phyloP scores from a whole-genome alignment of 1,284 basidiomycete species.

The Cerioporus squamosus region DNA sequence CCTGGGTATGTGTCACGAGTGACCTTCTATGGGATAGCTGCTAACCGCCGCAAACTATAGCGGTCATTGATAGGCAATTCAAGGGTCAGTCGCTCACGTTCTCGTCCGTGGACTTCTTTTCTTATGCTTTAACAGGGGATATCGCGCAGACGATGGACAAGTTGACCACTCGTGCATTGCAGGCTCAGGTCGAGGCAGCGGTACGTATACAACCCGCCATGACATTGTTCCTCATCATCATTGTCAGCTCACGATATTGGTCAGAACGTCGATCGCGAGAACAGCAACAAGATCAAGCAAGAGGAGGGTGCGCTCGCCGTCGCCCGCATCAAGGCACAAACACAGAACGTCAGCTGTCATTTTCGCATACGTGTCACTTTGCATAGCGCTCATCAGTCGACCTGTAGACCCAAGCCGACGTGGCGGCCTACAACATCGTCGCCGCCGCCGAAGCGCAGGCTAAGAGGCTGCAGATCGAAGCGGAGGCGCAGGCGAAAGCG shows the following conservation, averaged over 20 bases:
- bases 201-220: constrained; percentile 46
- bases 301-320: constrained; percentile 79
- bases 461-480: constrained; percentile 69
- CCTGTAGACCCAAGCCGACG: constrained; percentile 65
- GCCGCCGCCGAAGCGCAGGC: constrained; percentile 78
- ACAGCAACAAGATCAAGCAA: constrained; percentile 83
- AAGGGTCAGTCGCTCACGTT: constrained; percentile 50
- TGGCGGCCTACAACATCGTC: constrained; percentile 72
- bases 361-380: no score
- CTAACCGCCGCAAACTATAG: constrained; percentile 36
- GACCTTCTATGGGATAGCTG: no score
- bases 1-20: constrained; percentile 52
- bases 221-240: neutral
- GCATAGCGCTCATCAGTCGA: neutral
- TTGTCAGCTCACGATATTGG: no score
- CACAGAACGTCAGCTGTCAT: constrained; percentile 52
- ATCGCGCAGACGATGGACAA: constrained; percentile 85
- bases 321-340: constrained; percentile 72
- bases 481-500: constrained; percentile 74
- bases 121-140: constrained; percentile 40
- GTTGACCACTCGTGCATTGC: constrained; percentile 77
- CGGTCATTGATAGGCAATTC: constrained; percentile 83
- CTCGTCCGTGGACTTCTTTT: neutral
- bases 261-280: constrained; percentile 83
- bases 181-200: constrained; percentile 84